phyloP scores from a whole-genome alignment of 805 yeast genomes.

The Ogataea wickerhamii region DNA sequence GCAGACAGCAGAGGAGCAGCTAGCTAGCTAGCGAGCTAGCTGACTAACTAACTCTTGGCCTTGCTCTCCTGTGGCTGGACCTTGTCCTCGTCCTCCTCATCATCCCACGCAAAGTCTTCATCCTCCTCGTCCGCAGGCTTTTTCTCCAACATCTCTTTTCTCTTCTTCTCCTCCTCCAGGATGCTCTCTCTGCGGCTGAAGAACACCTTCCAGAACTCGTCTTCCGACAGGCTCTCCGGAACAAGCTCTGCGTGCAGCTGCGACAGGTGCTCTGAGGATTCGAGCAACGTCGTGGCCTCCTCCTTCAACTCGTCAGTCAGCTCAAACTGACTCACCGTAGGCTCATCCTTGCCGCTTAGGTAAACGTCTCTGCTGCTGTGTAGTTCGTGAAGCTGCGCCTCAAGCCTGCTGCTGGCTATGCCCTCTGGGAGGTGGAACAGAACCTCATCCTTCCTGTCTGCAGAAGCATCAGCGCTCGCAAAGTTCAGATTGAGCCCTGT shows the following conservation, averaged over 20 bases:
- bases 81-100: constrained; percentile 51
- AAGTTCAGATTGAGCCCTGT: constrained; percentile 16
- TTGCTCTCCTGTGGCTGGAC: constrained; percentile 23
- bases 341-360: constrained; percentile 32
- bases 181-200: constrained; percentile 52
- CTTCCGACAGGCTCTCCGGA: constrained; percentile 54
- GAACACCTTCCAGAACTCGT: constrained; percentile 73
- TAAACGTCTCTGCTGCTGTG: constrained; percentile 48
- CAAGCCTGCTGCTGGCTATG: constrained; percentile 51
- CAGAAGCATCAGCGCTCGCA: constrained; percentile 12
- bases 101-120: constrained; percentile 49
- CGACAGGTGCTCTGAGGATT: constrained; percentile 48
- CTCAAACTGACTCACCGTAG: constrained; percentile 37
- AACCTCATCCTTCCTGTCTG: constrained; percentile 37
- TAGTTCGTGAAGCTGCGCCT: constrained; percentile 56
- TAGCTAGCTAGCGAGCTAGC: too few species aligned
- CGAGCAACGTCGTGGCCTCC: constrained; percentile 41
- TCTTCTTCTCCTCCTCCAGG: constrained; percentile 56
- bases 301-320: constrained; percentile 44
- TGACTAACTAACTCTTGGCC: too few species aligned
- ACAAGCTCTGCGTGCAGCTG: constrained; percentile 60
- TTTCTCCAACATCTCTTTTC: constrained; percentile 57
- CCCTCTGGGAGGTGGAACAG: constrained; percentile 43
- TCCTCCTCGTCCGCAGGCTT: constrained; percentile 35
- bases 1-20: too few species aligned